Evolutionary conservation across 305 asterid species (phyloP).

Genomic region (Fraxinus nigra): DNA sequence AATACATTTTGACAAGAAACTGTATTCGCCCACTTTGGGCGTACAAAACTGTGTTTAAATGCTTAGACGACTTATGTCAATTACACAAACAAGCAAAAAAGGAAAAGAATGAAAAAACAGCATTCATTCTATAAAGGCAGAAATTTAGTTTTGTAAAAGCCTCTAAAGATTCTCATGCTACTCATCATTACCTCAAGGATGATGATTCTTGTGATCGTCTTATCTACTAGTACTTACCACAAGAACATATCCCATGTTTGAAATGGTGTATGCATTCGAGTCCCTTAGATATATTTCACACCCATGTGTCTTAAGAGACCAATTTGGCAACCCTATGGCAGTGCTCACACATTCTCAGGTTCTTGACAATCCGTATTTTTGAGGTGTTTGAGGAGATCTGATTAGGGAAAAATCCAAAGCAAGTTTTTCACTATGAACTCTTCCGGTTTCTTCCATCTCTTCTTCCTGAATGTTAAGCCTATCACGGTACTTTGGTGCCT

Average conservation of each 20-base stretch:
- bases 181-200: conserved; percentile 8
- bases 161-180: not conserved
- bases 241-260: conserved; percentile 66
- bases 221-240: conserved; percentile 70
- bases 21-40: not conserved
- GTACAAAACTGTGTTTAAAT: not conserved
- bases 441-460: conserved; percentile 41
- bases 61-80: not conserved
- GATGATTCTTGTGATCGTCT: not conserved
- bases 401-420: conserved; percentile 61
- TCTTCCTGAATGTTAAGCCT: conserved; percentile 53
- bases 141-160: not conserved
- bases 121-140: conserved; percentile 4
- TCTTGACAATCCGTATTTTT: conserved; percentile 58
- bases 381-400: conserved; percentile 31
- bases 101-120: not conserved
- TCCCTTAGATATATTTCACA: conserved; percentile 57
- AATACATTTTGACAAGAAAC: conserved; percentile 13
- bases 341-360: conserved; percentile 59
- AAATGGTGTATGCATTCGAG: conserved; percentile 79
- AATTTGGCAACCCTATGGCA: conserved; percentile 64
- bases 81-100: not conserved
- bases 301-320: conserved; percentile 37
- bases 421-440: conserved; percentile 62
- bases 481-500: conserved; percentile 30